Evolutionary conservation across 192 early-diverging fungal genomes (phyloP).

Genomic region (Rhizoclosmatium sp.): DNA sequence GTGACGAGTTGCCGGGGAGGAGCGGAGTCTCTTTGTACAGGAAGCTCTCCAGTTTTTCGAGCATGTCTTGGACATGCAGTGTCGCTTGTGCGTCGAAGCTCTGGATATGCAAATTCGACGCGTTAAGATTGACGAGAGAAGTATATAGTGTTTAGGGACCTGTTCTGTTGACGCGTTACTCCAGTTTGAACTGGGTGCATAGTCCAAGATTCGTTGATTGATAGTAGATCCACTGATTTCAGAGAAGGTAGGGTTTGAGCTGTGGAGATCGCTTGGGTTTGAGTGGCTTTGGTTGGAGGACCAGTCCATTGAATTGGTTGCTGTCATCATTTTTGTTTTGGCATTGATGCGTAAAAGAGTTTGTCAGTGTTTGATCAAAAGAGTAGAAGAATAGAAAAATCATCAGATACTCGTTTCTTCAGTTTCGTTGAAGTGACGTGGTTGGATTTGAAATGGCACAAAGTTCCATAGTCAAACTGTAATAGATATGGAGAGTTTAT

Average conservation of each 20-base stretch:
- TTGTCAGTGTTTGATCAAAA: no score
- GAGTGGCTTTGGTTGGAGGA: not conserved
- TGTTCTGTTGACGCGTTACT: constrained; percentile 18
- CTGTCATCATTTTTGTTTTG: not conserved
- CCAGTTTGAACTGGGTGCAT: constrained; percentile 1
- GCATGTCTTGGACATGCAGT: constrained; percentile 43
- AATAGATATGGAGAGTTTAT: no score
- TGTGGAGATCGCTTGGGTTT: not conserved
- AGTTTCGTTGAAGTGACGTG: not conserved
- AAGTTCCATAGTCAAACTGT: not conserved
- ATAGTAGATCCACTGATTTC: not conserved
- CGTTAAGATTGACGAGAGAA: not conserved
- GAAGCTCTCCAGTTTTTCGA: constrained; percentile 49
- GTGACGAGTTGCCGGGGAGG: constrained; percentile 22
- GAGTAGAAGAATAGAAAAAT: no score
- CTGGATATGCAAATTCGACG: constrained; percentile 14
- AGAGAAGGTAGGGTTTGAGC: not conserved
- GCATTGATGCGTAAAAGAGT: not conserved
- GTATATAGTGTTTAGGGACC: not conserved
- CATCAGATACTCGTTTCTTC: no score
- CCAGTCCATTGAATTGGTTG: no score
- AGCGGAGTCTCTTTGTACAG: constrained; percentile 27
- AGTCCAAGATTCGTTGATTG: not conserved
- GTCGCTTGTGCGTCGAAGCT: constrained; percentile 50
- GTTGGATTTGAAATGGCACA: not conserved